phyloP scores from a whole-genome alignment of 805 yeast genomes.

The Barnettozyma populi region DNA sequence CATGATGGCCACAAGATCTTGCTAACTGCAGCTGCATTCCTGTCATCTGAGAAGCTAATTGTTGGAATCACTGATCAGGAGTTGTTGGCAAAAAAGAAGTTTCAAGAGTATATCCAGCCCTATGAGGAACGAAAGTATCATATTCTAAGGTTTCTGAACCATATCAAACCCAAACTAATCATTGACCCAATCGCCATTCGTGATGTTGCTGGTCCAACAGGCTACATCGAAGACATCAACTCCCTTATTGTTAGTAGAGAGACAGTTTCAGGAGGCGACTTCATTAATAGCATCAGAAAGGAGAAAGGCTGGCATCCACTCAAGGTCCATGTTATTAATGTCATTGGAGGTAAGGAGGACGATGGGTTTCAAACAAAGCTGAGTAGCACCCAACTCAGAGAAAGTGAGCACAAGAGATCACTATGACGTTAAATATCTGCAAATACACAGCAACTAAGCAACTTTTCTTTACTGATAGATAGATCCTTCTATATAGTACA shows the following conservation, averaged over 20 bases:
- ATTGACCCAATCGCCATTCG: constrained; percentile 58
- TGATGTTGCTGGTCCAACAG: constrained; percentile 95
- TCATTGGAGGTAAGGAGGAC: constrained; percentile 58
- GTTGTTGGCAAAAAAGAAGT: constrained; percentile 70
- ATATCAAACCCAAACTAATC: constrained; percentile 40
- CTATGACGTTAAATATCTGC: background rate
- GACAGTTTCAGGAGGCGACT: constrained; percentile 66
- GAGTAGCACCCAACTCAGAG: constrained; percentile 79
- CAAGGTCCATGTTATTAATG: constrained; percentile 47
- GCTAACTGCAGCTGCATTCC: constrained; percentile 63
- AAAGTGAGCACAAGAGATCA: constrained; percentile 21
- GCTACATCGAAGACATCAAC: constrained; percentile 63
- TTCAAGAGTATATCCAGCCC: constrained; percentile 55
- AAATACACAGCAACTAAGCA: no score
- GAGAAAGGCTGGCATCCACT: constrained; percentile 51
- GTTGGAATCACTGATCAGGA: constrained; percentile 82
- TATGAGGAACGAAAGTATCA: constrained; percentile 44
- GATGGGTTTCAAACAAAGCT: constrained; percentile 65
- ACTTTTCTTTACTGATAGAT: no score
- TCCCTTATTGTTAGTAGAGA: constrained; percentile 80
- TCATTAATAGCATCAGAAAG: constrained; percentile 60
- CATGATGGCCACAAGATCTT: constrained; percentile 94
- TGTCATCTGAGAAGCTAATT: constrained; percentile 51
- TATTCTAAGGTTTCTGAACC: constrained; percentile 45
- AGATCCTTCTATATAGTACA: no score